Base-by-base conservation (phyloP, 129 eudicot genomes). In the Artemisia annua region DNA sequence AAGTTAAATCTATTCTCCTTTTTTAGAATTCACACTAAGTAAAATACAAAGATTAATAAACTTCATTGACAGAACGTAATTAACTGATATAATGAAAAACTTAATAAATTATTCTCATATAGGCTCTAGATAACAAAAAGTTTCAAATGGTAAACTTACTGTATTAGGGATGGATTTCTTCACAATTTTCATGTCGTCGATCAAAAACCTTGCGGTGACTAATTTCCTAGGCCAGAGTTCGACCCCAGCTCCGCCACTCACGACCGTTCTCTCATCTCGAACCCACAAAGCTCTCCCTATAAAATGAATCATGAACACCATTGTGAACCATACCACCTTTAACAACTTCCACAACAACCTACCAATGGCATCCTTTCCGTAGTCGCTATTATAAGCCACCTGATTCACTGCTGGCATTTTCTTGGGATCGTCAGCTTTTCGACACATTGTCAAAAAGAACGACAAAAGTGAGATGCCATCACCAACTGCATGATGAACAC, bases 181-280 rank as follows among this genome's bases (percentile, higher is more conserved):
- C 16, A 92, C 89, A 0, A 50, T 35, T 85, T 85, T 92, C 95
- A 92, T 87, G 69, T 92, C 98, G 7, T 89, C 89, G 10, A 89
- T 69, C 52, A 68, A 39, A 73, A 92, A 92, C 70, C 74, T 84
- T 7, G 92, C 87, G 7, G 96, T 86, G 7, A 74, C 96, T 79
- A 92, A 46, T 26, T 75, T 81, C 86, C 97, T 73, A 4, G 92
- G 97, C 96, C 97, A 88, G 2, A 88, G 91, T 87, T 92, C 98
- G 77, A 92, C 96, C 62, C 98, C 96, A 30, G 80, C 86, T 17
- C 96, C 98, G 39, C 98, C 96, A 61, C 87, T 85, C 48, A 92
- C 56, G 67, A 74, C 87, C 52, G 84, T 92, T n/a, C 5, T 80
- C 81, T 78, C 67, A 67, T 92, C 98, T 58, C 63, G 78, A 66